Base-by-base conservation (phyloP, 75 land plant species). In the Pinus albicaulis region DNA sequence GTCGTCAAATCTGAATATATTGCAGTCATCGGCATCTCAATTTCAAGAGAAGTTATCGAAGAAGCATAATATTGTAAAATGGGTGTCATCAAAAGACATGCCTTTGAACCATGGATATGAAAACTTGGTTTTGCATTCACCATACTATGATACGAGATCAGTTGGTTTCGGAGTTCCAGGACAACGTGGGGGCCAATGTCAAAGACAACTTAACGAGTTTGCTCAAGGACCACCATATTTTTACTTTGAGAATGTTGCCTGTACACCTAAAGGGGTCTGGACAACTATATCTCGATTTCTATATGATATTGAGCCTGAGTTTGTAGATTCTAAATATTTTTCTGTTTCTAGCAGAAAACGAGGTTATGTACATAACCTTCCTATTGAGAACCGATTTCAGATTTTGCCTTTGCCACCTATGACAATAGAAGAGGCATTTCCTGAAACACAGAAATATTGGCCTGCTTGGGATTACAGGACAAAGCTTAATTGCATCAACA, bases 291-390 rank as follows among this genome's bases (percentile, higher is more conserved):
- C 82, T 56, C 22, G 71, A 11, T 81, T 76, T 76, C 70, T 89
- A 0, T 74, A 87, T 75, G 83, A 75, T 52, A 60, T 89, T 28
- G 74, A 89, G 55, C 86, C 86, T 5, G 89, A 86, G 62, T 86
- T 86, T 62, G 83, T 83, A 26, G 81, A 81, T 76, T 78, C 86
- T 5, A 78, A 79, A 53, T 76, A 80, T 65, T 89, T 89, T 41
- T 89, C 89, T 56, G 90, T 84, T 19, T 77, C 82, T 56, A 70
- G 81, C 19, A 86, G 91, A 72, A 77, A 84, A 22, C 53, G 92
- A 15, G 92, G 92, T 19, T 90, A 90, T 60, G 76, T 90, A 36
- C 92, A 90, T 76, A 88, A 90, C 69, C 83, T 90, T 17, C 92
- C 92, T 0, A 59, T 88, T 14, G 74, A 85, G 62, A 85, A 83